Evolutionary conservation across 2,329 filamentous ascomycete genomes (phyloP).

Genomic region (Talaromyces islandicus): DNA sequence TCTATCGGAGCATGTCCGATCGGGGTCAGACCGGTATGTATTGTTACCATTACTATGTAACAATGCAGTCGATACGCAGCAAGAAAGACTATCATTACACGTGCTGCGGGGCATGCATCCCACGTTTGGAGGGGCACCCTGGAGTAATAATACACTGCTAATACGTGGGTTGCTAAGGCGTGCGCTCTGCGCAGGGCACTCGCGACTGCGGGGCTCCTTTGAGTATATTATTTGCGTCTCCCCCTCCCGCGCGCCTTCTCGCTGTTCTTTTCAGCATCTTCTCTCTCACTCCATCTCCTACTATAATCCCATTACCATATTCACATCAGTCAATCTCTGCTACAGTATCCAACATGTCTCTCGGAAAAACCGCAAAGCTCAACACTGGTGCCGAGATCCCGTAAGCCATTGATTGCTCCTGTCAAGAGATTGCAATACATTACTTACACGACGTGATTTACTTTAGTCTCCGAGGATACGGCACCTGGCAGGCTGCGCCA

Average conservation of each 20-base stretch:
- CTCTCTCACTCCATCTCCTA: neutral
- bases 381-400: conserved; percentile 34
- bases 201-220: neutral
- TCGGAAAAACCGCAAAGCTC: conserved; percentile 33
- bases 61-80: neutral
- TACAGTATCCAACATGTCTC: conserved; percentile 28
- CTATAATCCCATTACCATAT: neutral
- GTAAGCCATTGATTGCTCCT: conserved; percentile 19
- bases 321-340: neutral
- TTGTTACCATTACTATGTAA: neutral
- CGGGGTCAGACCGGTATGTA: neutral
- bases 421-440: neutral
- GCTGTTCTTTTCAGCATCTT: neutral
- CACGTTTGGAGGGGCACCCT: neutral
- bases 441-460: neutral
- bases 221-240: neutral
- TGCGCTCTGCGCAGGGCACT: neutral
- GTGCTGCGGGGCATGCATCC: neutral
- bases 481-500: conserved; percentile 36
- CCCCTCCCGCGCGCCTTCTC: neutral
- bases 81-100: neutral
- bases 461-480: conserved; percentile 33
- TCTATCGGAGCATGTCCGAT: conserved; percentile 8
- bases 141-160: neutral
- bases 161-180: neutral